Conservation (phyloP, 1,139 yeast species). For the Keqinozyma sinolaborantium region DNA sequence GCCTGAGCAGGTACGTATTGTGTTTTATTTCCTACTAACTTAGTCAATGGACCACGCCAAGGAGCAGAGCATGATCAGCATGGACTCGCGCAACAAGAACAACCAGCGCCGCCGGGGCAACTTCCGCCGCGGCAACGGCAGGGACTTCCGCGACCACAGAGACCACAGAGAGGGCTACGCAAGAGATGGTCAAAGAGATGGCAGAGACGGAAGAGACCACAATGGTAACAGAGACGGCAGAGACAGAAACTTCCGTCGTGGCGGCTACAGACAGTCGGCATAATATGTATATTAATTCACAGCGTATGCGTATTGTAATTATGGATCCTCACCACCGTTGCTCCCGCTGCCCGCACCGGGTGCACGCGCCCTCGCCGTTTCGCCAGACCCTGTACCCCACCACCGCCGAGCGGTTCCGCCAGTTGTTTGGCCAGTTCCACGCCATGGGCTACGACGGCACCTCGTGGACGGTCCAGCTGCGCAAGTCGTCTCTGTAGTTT, state of each 20-base stretch:
- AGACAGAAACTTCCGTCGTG: slow-evolving; percentile 7
- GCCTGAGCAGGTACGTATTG: slow-evolving; percentile 32
- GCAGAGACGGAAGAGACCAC: slow-evolving; percentile 15
- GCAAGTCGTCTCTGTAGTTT: slow-evolving; percentile 38
- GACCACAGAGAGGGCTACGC: not conserved
- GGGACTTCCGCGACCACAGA: slow-evolving; percentile 10
- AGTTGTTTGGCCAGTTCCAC: too few relatives aligned
- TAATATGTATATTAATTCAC: slow-evolving; percentile 2
- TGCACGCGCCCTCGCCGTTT: too few relatives aligned
- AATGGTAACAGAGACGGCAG: slow-evolving; percentile 5
- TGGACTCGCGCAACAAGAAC: slow-evolving; percentile 50
- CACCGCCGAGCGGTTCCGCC: too few relatives aligned
- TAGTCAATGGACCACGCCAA: slow-evolving; percentile 80
- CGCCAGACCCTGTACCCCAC: too few relatives aligned
- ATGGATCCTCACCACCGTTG: too few relatives aligned
- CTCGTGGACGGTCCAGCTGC: slow-evolving; percentile 40
- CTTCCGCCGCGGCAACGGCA: slow-evolving; percentile 10
- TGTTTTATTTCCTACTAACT: not conserved
- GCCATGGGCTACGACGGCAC: too few relatives aligned
- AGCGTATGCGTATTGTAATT: too few relatives aligned
- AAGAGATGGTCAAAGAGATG: slow-evolving; percentile 8
- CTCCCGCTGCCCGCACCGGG: too few relatives aligned
- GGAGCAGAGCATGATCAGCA: slow-evolving; percentile 55
- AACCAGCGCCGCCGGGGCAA: slow-evolving; percentile 39
- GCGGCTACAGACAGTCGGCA: slow-evolving; percentile 3